A percentile compares a stretch with the other conserved stretches of the same genome.
These are phyloP conservation scores for Hanseniaspora vineae DNA, from an alignment of 805 yeast genomes.

Conservation along the genomic window DNA sequence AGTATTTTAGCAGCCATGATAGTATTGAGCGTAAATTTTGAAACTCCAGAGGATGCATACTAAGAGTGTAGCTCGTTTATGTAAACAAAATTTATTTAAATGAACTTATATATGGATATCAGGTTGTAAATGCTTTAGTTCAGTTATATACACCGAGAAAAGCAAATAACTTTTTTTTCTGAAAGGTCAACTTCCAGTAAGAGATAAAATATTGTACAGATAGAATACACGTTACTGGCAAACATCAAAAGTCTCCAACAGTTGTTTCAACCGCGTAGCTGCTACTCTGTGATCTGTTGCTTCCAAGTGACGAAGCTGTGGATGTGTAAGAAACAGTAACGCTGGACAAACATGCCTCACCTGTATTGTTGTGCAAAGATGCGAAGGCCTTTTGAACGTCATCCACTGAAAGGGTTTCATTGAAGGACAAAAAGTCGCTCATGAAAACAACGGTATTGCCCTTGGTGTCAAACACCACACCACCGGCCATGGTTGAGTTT, in stretches of 20 bases:
- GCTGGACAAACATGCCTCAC: neutral
- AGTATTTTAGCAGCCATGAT: no score
- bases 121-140: no score
- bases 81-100: no score
- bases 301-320: slow-evolving; percentile 4
- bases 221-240: neutral
- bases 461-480: slow-evolving; percentile 51
- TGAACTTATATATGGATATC: no score
- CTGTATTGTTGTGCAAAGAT: neutral
- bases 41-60: no score
- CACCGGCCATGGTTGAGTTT: slow-evolving; percentile 45
- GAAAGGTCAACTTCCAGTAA: no score
- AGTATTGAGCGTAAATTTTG: no score
- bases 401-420: slow-evolving; percentile 30
- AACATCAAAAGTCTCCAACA: neutral
- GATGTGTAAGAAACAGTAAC: slow-evolving; percentile 4
- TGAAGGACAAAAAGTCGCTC: slow-evolving; percentile 40
- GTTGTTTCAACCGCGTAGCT: neutral
- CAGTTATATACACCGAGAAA: no score
- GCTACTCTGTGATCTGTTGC: neutral
- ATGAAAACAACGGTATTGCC: slow-evolving; percentile 53
- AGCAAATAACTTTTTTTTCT: no score
- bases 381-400: slow-evolving; percentile 21
- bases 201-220: no score
- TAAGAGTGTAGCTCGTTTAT: no score